These are phyloP conservation scores for Coniochaeta hoffmannii DNA, from an alignment of 2,329 filamentous ascomycete genomes.

Conservation along the genomic window DNA sequence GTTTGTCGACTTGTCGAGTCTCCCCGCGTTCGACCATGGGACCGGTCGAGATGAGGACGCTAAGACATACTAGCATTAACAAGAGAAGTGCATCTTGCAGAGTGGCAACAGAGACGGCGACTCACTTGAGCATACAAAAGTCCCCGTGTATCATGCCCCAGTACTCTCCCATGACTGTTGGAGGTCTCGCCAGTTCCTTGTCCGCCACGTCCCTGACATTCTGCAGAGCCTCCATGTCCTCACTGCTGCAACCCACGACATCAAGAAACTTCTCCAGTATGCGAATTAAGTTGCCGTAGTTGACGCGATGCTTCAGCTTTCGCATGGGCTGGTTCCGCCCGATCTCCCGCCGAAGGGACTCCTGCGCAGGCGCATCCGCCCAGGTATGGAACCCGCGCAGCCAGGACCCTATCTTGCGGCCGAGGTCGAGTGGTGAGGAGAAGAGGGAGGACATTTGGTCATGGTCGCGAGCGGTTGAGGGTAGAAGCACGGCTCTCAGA, in stretches of 20 bases:
- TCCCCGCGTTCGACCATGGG: background rate
- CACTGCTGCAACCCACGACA: constrained; percentile 16
- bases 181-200: constrained; percentile 17
- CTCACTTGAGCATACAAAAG: constrained; percentile 35
- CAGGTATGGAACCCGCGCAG: constrained; percentile 28
- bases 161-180: constrained; percentile 3
- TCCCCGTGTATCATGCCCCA: constrained; percentile 30
- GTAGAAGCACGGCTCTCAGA: constrained; percentile 24
- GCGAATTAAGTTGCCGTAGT: constrained; percentile 26
- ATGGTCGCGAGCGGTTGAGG: background rate
- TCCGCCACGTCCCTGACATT: constrained; percentile 18
- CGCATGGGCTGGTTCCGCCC: constrained; percentile 23
- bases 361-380: constrained; percentile 16
- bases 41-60: constrained; percentile 11
- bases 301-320: constrained; percentile 27
- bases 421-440: constrained; percentile 18
- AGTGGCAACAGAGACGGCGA: background rate
- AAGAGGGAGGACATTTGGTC: constrained; percentile 5
- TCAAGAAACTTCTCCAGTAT: constrained; percentile 24
- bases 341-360: constrained; percentile 10
- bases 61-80: constrained; percentile 4
- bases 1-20: constrained; percentile 8
- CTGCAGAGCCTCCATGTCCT: constrained; percentile 18
- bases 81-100: background rate
- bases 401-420: constrained; percentile 22